Evolutionary conservation across 257 asterid genomes (phyloP).

Genomic region (Knoxia roxburghii): DNA sequence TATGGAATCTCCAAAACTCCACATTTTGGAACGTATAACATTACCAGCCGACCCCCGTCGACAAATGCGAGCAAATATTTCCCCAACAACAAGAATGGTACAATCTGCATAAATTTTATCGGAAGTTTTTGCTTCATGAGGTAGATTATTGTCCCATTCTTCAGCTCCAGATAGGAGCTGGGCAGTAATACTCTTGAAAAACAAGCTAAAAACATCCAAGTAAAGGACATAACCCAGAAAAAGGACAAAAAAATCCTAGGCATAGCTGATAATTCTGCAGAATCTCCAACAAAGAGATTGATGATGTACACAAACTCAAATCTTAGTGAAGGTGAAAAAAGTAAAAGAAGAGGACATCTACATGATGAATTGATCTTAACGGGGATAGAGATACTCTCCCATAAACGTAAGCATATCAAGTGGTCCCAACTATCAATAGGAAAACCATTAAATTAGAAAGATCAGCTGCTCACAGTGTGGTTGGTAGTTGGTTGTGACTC

Average conservation of each 20-base stretch:
- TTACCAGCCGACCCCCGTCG: conserved; percentile 94
- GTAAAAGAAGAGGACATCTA: conserved; percentile 10
- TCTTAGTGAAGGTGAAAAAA: conserved; percentile 2
- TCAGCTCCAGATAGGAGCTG: conserved; percentile 74
- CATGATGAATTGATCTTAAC: background rate
- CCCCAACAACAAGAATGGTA: conserved; percentile 55
- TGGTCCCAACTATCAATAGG: background rate
- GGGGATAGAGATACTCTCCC: background rate
- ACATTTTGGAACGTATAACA: conserved; percentile 15
- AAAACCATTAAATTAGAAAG: background rate
- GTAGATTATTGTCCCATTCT: conserved; percentile 49
- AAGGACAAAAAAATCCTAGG: background rate
- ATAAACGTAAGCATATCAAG: background rate
- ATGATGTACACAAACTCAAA: background rate
- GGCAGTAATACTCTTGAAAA: conserved; percentile 57
- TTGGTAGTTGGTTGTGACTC: background rate
- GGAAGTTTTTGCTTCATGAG: conserved; percentile 25
- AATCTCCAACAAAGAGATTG: background rate
- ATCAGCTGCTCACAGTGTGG: background rate
- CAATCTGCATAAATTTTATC: conserved; percentile 28
- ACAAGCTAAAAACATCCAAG: conserved; percentile 47
- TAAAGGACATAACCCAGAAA: conserved; percentile 30
- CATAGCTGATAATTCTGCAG: conserved; percentile 2
- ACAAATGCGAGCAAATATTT: conserved; percentile 68
- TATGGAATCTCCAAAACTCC: conserved; percentile 14